Conservation (phyloP, 2,329 filamentous ascomycete species). For the Sporothrix dimorphospora region DNA sequence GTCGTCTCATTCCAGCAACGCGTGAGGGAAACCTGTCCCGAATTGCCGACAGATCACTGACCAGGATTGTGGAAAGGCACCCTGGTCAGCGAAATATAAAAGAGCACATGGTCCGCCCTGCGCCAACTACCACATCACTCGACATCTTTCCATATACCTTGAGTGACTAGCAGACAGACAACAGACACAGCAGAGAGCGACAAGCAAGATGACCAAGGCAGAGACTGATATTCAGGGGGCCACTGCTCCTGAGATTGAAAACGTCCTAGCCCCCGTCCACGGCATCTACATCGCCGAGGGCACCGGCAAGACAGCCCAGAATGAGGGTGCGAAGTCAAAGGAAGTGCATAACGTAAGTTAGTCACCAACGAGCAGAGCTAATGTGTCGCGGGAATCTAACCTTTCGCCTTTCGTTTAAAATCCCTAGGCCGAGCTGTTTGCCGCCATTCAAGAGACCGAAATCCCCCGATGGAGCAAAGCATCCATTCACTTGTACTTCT, state of each 20-base stretch:
- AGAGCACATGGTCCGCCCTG: not conserved
- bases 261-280: not conserved
- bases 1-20: too few relatives aligned
- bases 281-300: not conserved
- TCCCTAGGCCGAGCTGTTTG: constrained; percentile 13
- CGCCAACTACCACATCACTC: too few relatives aligned
- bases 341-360: not conserved
- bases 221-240: not conserved
- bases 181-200: not conserved
- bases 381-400: too few relatives aligned
- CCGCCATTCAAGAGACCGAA: not conserved
- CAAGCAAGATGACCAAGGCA: not conserved
- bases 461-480: constrained; percentile 2
- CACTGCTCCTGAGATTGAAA: not conserved
- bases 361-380: not conserved
- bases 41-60: constrained; percentile 4
- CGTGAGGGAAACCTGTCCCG: constrained; percentile 7
- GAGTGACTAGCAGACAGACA: too few relatives aligned
- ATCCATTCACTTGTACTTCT: not conserved
- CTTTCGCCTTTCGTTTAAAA: too few relatives aligned
- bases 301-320: not conserved
- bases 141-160: too few relatives aligned
- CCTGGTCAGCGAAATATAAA: not conserved
- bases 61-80: too few relatives aligned
- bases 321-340: not conserved